Base-by-base conservation (phyloP, 2,329 filamentous ascomycete genomes). In the Lachnellula occidentalis region DNA sequence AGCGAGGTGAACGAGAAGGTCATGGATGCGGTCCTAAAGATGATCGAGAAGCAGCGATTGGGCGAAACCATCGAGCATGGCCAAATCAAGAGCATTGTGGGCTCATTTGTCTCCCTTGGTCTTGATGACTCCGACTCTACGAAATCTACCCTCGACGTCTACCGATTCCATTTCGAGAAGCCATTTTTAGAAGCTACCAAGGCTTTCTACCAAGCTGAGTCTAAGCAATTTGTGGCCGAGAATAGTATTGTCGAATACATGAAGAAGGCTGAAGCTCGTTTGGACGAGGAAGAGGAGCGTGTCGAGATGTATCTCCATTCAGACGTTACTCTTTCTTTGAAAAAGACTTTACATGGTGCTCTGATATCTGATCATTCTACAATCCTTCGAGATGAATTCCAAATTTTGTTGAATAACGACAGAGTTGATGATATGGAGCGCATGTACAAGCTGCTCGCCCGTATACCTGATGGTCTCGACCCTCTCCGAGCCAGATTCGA, bases 241-340 rank as follows among this genome's bases (percentile, higher is more conserved):
- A 99, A 99, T 70, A 95, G 88, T 60, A 91, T 99, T 4, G 92
- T 99, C 34, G 94, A 99, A 69, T 99, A 97, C 74, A 97, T 99
- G 94, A 97, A 97, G 78, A 99, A 99, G 80, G 95, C 94, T 0
- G 92, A 97, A 73, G 74, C 83, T 42, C 86, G 94, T 34, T 74
- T 99, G 57, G 83, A 90, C 7, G 94, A 99, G 72, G 94, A 99
- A 72, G 94, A 95, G 74, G 90, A 92, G 68, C 89, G 94, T 24
- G 94, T 99, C 9, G 85, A 85, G 61, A 83, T 97, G 68, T 99
- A 95, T 68, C 79, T 99, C 45, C 90, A 97, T 66, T 83, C 85
- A 36, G 94, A 99, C 71, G 96, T 97, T 55, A 88, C 89, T 63
- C 75, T 85, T 7, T 86, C 85, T 15, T 76, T 99, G 52, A 95